A percentile compares a stretch with the other conserved stretches of the same genome.
Evolutionary conservation across 1,284 basidiomycete species (phyloP).

Genomic region (Ganoderma lingzhi): DNA sequence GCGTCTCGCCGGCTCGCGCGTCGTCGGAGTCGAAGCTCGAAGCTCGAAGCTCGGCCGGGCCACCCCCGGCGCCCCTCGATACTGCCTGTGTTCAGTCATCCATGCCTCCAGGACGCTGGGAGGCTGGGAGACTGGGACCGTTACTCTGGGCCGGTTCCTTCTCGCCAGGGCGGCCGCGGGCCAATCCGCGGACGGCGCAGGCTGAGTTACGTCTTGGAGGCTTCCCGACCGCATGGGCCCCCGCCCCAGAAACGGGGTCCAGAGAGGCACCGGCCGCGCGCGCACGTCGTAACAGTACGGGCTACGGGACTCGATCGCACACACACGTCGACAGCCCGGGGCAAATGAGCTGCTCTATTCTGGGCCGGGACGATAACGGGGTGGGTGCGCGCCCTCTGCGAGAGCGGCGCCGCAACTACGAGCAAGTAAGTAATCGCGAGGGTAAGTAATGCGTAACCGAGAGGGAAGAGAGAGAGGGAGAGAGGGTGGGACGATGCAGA

Average conservation of each 20-base stretch:
- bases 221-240: conserved; percentile 13
- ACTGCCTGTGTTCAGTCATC: too few species aligned
- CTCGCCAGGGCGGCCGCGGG: background rate
- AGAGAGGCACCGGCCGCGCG: conserved; percentile 14
- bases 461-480: background rate
- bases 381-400: background rate
- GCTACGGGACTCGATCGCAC: conserved; percentile 9
- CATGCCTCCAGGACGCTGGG: background rate
- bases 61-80: background rate
- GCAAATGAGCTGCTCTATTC: conserved; percentile 22
- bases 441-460: conserved; percentile 3
- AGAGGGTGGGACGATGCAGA: background rate
- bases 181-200: background rate
- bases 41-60: background rate
- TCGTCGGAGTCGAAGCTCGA: background rate
- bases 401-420: background rate
- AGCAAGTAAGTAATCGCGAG: background rate
- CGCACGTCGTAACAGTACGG: background rate
- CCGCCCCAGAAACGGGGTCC: conserved; percentile 25
- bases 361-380: conserved; percentile 9
- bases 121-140: background rate
- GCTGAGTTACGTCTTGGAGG: conserved; percentile 13
- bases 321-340: conserved; percentile 4
- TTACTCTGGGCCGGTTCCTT: background rate
- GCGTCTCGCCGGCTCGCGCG: conserved; percentile 1